phyloP scores from a whole-genome alignment of 768 basidiomycete genomes.

The Kwoniella newhampshirensis region DNA sequence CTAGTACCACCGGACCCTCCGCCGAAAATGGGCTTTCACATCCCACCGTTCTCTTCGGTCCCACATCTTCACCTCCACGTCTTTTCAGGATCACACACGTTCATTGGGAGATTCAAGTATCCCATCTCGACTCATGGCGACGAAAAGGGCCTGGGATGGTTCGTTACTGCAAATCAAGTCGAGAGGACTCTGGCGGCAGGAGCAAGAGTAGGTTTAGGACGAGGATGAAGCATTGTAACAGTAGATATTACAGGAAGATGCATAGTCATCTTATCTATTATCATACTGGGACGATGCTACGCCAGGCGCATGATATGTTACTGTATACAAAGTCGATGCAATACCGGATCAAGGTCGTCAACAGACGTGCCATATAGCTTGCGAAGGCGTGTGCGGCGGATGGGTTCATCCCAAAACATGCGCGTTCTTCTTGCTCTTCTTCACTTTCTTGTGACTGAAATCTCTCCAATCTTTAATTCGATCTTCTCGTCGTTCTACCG shows the following conservation, averaged over 20 bases:
- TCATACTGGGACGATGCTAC: background rate
- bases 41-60: conserved; percentile 52
- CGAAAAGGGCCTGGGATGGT: conserved; percentile 41
- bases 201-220: conserved; percentile 25
- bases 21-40: conserved; percentile 47
- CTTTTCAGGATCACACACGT: conserved; percentile 33
- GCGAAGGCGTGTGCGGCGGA: background rate
- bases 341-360: too few relatives aligned
- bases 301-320: background rate
- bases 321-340: too few relatives aligned
- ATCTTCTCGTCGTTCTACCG: conserved; percentile 47
- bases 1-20: conserved; percentile 10
- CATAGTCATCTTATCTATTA: background rate
- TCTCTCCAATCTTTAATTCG: conserved; percentile 48
- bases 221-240: background rate
- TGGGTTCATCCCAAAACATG: conserved; percentile 45
- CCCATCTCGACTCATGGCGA: conserved; percentile 16
- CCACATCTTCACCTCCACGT: conserved; percentile 51
- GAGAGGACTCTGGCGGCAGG: conserved; percentile 23
- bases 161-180: conserved; percentile 36
- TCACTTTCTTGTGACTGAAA: conserved; percentile 38
- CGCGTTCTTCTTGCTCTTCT: conserved; percentile 50
- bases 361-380: background rate
- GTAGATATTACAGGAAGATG: conserved; percentile 2
- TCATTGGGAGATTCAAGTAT: conserved; percentile 43